phyloP scores from a whole-genome alignment of 2,329 filamentous ascomycete species.

The Paecilomyces sp. region DNA sequence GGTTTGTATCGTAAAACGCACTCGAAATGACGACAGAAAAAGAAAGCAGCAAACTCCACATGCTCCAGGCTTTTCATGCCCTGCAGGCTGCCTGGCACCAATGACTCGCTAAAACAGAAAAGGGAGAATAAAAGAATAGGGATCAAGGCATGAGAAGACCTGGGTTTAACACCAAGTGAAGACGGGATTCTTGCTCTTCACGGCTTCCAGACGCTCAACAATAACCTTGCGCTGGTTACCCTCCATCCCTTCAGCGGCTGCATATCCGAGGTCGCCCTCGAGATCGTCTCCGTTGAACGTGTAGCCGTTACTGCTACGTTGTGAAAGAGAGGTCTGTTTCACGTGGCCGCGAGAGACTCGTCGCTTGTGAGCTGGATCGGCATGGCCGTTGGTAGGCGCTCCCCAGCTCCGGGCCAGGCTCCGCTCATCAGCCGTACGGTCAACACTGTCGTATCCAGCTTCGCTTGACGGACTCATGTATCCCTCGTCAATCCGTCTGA shows the following conservation, averaged over 20 bases:
- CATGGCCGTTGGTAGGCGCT: conserved; percentile 11
- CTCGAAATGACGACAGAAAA: conserved; percentile 1
- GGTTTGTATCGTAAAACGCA: neutral
- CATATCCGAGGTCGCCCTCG: conserved; percentile 90
- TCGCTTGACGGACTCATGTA: conserved; percentile 29
- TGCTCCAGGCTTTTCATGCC: conserved; percentile 12
- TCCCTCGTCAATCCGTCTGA: conserved; percentile 22
- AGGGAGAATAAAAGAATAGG: conserved; percentile 2
- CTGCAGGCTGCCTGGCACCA: conserved; percentile 13
- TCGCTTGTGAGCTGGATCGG: neutral
- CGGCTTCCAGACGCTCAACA: conserved; percentile 89
- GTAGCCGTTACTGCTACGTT: conserved; percentile 31
- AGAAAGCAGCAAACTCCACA: conserved; percentile 12
- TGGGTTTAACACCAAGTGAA: conserved; percentile 83
- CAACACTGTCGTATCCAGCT: conserved; percentile 21
- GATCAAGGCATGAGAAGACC: neutral
- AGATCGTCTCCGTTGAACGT: conserved; percentile 64
- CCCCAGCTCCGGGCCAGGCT: conserved; percentile 31
- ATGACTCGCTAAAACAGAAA: conserved; percentile 19
- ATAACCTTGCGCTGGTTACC: conserved; percentile 89
- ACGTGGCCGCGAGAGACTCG: conserved; percentile 9
- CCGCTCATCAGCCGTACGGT: conserved; percentile 22
- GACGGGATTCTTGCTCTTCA: conserved; percentile 90
- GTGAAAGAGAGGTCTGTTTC: conserved; percentile 34
- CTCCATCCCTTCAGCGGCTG: conserved; percentile 89